Evolutionary conservation across 257 asterid genomes (phyloP).

Genomic region (Solanum chiquidenum): DNA sequence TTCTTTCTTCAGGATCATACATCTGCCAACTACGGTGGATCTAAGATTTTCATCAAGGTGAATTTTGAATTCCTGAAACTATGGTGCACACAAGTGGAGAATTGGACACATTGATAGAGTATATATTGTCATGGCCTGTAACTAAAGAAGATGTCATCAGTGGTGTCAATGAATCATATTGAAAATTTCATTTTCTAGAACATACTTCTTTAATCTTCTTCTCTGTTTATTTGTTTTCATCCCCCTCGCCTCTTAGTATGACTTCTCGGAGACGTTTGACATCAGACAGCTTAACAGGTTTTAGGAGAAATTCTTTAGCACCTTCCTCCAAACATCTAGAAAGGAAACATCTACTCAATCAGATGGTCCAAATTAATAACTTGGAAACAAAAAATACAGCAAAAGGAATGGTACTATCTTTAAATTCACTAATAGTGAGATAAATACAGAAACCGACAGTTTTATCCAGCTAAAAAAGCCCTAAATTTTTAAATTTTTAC

Average conservation of each 20-base stretch:
- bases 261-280: slow-evolving; percentile 47
- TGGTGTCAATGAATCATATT: neutral
- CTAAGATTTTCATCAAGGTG: too few species aligned
- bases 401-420: neutral
- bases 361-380: neutral
- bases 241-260: slow-evolving; percentile 22
- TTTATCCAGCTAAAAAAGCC: neutral
- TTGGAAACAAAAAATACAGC: neutral
- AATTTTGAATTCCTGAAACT: too few species aligned
- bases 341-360: neutral
- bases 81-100: too few species aligned
- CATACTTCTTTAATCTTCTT: neutral
- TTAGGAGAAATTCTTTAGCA: slow-evolving; percentile 68
- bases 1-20: too few species aligned
- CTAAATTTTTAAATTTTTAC: neutral
- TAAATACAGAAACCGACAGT: neutral
- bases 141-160: neutral
- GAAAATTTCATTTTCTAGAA: slow-evolving; percentile 37
- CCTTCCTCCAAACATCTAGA: slow-evolving; percentile 78
- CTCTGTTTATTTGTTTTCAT: too few species aligned
- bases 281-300: slow-evolving; percentile 72
- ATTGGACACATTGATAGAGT: too few species aligned
- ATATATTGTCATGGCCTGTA: neutral
- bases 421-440: neutral
- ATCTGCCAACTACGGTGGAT: too few species aligned